Percentiles rank a stretch among this genome's conserved stretches.
Evolutionary conservation across 2,329 filamentous ascomycete genomes (phyloP).

Genomic region (Claviceps sp.): DNA sequence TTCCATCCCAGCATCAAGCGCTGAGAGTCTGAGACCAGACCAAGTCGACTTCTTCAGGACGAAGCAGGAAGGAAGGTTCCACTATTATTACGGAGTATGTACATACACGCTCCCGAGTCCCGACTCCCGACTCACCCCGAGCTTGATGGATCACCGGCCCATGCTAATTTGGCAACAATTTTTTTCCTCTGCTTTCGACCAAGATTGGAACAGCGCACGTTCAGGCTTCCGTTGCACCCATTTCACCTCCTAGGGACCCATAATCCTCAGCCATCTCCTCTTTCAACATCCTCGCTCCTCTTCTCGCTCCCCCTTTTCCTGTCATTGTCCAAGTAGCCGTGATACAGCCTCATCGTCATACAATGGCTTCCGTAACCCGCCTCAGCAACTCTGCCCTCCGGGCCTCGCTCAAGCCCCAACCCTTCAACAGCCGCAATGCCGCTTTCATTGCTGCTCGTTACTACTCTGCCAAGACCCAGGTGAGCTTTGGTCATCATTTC

Average conservation of each 20-base stretch:
- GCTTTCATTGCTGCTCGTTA: slow-evolving; percentile 74
- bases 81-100: neutral
- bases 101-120: neutral
- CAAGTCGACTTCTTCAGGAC: neutral
- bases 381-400: slow-evolving; percentile 71
- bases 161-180: slow-evolving; percentile 1
- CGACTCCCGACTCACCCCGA: neutral
- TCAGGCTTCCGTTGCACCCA: neutral
- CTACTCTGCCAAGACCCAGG: slow-evolving; percentile 89
- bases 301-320: slow-evolving; percentile 12
- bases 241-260: slow-evolving; percentile 6
- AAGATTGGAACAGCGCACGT: neutral
- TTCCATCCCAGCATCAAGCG: neutral
- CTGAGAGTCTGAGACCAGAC: too few relatives aligned
- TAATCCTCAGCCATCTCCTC: slow-evolving; percentile 16
- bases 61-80: slow-evolving; percentile 1
- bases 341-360: slow-evolving; percentile 14
- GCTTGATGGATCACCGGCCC: slow-evolving; percentile 5
- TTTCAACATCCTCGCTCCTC: slow-evolving; percentile 19
- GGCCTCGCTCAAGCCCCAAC: slow-evolving; percentile 54
- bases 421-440: slow-evolving; percentile 54
- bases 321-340: neutral
- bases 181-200: slow-evolving; percentile 2
- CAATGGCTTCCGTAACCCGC: slow-evolving; percentile 76
- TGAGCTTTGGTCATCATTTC: slow-evolving; percentile 26